Conservation (phyloP, 106 monocot species). For the Posidonia australis region DNA sequence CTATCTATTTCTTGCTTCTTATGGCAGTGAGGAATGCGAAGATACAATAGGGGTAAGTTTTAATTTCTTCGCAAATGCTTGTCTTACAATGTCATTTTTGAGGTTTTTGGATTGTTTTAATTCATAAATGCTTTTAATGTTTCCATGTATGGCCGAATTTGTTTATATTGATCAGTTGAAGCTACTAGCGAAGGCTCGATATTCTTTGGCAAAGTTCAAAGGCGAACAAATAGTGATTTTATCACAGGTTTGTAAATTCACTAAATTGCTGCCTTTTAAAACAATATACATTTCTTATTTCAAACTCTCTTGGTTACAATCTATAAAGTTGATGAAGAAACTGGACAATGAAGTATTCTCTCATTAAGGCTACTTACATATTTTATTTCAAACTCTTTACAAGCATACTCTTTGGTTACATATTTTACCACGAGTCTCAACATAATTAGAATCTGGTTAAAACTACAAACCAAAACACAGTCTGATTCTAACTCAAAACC, state of each 20-base stretch:
- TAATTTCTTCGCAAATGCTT: neutral
- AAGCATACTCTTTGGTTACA: too few species aligned
- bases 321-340: too few species aligned
- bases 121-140: neutral
- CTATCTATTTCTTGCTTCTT: constrained; percentile 3
- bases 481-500: too few species aligned
- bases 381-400: too few species aligned
- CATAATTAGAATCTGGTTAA: too few species aligned
- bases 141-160: neutral
- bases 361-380: too few species aligned
- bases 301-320: too few species aligned
- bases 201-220: constrained; percentile 79
- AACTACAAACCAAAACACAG: too few species aligned
- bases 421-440: too few species aligned
- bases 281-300: too few species aligned
- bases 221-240: constrained; percentile 86
- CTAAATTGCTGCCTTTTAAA: neutral
- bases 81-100: neutral
- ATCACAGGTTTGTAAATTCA: constrained; percentile 57
- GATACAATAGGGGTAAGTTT: constrained; percentile 76
- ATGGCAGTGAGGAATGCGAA: constrained; percentile 76
- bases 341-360: too few species aligned
- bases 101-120: neutral
- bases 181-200: constrained; percentile 84
- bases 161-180: constrained; percentile 46